Percentiles rank a stretch among this genome's conserved stretches.
These are phyloP conservation scores for Neofusicoccum kwambonambiense DNA, from an alignment of 2,329 filamentous ascomycete species.

Conservation along the genomic window DNA sequence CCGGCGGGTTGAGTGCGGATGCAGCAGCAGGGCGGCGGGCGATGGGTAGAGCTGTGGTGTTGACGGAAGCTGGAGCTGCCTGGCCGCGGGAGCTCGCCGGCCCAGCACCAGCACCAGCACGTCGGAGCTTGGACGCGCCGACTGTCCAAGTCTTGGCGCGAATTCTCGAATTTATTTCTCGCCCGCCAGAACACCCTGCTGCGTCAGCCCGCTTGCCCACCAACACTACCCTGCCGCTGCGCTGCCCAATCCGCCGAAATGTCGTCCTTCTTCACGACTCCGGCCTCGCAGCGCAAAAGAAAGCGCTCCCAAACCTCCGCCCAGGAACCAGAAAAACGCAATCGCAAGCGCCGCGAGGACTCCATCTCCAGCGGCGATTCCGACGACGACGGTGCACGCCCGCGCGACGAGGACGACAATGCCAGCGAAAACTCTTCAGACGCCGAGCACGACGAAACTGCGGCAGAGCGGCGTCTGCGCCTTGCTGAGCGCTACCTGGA, in stretches of 20 bases:
- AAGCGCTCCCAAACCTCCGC: constrained; percentile 63
- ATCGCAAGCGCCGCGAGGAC: constrained; percentile 62
- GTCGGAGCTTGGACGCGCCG: constrained; percentile 18
- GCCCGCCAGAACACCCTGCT: not conserved
- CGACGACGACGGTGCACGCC: constrained; percentile 58
- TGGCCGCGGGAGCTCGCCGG: constrained; percentile 10
- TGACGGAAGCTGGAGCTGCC: constrained; percentile 18
- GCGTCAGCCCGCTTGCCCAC: not conserved
- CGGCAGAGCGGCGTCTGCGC: constrained; percentile 79
- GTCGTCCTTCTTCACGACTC: constrained; percentile 84
- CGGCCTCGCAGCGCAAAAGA: constrained; percentile 84
- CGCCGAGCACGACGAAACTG: constrained; percentile 71
- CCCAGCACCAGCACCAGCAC: not conserved
- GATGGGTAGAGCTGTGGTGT: constrained; percentile 13
- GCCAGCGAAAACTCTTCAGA: constrained; percentile 63
- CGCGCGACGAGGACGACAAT: constrained; percentile 51
- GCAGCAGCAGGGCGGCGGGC: not conserved
- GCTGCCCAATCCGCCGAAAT: constrained; percentile 23
- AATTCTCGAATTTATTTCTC: constrained; percentile 19
- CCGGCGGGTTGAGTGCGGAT: not conserved
- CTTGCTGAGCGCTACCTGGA: constrained; percentile 91
- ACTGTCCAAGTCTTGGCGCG: constrained; percentile 15
- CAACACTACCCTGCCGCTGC: not conserved
- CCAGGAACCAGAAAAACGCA: constrained; percentile 60
- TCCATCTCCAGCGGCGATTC: constrained; percentile 85